Conservation (phyloP, 768 basidiomycete species). For the Calocera viscosa region DNA sequence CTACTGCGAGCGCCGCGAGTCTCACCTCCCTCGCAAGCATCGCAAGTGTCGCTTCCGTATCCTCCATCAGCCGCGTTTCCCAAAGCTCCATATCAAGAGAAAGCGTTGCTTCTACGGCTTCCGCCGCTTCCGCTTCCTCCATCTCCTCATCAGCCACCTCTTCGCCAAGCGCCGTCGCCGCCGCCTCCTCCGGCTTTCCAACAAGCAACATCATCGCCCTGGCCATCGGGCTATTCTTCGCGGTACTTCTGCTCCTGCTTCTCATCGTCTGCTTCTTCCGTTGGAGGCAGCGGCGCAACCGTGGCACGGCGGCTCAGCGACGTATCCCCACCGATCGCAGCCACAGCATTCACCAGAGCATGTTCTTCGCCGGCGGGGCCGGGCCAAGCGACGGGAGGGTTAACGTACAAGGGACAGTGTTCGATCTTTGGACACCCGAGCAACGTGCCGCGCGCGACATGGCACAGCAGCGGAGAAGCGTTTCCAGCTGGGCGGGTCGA, state of each 20-base stretch:
- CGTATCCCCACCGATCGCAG: not conserved
- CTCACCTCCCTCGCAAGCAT: not conserved
- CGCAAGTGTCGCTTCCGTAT: not conserved
- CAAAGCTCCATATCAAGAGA: not conserved
- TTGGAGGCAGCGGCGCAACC: conserved; percentile 1
- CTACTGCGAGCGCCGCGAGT: not conserved
- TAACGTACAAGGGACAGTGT: not conserved
- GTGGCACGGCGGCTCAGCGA: not conserved
- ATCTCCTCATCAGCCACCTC: not conserved
- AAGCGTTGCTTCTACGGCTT: not conserved
- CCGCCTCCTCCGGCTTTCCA: not conserved
- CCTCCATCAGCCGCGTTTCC: not conserved
- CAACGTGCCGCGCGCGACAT: not conserved
- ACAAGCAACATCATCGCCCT: not conserved
- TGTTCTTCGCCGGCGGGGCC: not conserved
- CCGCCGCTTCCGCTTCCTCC: not conserved
- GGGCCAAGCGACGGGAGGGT: not conserved
- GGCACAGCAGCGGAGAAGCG: conserved; percentile 2
- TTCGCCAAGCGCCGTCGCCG: not conserved
- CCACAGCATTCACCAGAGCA: not conserved
- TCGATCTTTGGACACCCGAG: not conserved
- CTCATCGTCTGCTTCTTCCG: conserved; percentile 9
- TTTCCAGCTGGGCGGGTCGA: conserved; percentile 15
- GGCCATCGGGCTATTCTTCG: not conserved
- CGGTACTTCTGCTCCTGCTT: conserved; percentile 3